Conservation (phyloP, 2,329 filamentous ascomycete species). For the Xylaria sp. region DNA sequence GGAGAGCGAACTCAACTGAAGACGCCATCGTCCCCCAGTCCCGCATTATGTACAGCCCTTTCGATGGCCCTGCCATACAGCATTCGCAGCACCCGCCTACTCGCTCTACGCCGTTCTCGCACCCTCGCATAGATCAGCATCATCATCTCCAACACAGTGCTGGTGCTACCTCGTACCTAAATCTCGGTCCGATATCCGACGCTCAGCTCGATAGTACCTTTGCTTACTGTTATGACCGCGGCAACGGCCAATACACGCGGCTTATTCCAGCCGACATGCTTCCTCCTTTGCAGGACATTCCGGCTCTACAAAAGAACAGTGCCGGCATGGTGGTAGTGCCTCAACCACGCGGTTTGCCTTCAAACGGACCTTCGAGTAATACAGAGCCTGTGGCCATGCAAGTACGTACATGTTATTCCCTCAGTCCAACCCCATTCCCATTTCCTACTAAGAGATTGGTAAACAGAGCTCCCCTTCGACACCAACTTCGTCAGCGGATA, state of each 20-base stretch:
- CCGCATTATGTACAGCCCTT: constrained; percentile 28
- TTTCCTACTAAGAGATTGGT: constrained; percentile 17
- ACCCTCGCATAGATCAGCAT: constrained; percentile 27
- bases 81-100: constrained; percentile 15
- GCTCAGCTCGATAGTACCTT: constrained; percentile 42
- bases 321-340: constrained; percentile 56
- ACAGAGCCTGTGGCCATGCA: constrained; percentile 45
- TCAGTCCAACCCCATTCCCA: background rate
- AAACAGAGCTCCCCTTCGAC: constrained; percentile 33
- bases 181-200: constrained; percentile 27
- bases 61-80: constrained; percentile 24
- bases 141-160: constrained; percentile 13
- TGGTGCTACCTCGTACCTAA: constrained; percentile 22
- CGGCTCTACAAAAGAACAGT: constrained; percentile 46
- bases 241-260: constrained; percentile 58
- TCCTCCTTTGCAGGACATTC: constrained; percentile 52
- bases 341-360: constrained; percentile 45
- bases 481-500: constrained; percentile 36
- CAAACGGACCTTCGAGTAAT: constrained; percentile 47
- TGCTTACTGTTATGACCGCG: constrained; percentile 59
- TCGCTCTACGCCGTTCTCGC: constrained; percentile 22
- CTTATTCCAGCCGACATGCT: constrained; percentile 62
- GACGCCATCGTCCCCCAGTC: constrained; percentile 19
- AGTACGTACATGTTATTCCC: constrained; percentile 43
- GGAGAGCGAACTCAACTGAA: constrained; percentile 34